phyloP scores from a whole-genome alignment of 2,329 filamentous ascomycete genomes.

The Trichoderma afroharzianum region DNA sequence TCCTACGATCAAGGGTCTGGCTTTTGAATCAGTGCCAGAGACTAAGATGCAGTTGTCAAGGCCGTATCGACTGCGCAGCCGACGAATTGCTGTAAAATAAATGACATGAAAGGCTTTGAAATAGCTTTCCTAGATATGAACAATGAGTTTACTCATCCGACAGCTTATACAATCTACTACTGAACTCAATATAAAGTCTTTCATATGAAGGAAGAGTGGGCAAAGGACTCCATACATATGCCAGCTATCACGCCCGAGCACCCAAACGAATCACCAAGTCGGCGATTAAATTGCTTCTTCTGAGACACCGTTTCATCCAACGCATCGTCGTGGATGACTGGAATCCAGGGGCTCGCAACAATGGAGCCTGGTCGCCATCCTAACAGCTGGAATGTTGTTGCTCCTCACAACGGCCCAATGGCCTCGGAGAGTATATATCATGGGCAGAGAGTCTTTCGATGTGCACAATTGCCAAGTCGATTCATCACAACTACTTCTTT shows the following conservation, averaged over 20 bases:
- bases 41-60: background rate
- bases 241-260: background rate
- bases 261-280: background rate
- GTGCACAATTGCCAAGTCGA: background rate
- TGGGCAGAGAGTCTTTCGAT: background rate
- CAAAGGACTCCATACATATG: background rate
- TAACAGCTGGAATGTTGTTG: conserved; percentile 32
- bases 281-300: background rate
- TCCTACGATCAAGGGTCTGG: background rate
- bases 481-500: background rate
- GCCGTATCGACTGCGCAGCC: background rate
- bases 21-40: background rate
- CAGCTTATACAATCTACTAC: background rate
- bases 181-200: too few relatives aligned
- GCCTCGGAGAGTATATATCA: conserved; percentile 22
- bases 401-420: conserved; percentile 26
- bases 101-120: background rate
- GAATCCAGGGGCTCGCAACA: background rate
- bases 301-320: background rate
- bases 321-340: background rate
- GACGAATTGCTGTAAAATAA: background rate
- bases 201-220: background rate
- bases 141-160: background rate
- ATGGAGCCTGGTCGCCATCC: background rate
- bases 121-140: background rate